Evolutionary conservation across 192 early-diverging fungal species (phyloP).

Genomic region (Geranomyces variabilis): DNA sequence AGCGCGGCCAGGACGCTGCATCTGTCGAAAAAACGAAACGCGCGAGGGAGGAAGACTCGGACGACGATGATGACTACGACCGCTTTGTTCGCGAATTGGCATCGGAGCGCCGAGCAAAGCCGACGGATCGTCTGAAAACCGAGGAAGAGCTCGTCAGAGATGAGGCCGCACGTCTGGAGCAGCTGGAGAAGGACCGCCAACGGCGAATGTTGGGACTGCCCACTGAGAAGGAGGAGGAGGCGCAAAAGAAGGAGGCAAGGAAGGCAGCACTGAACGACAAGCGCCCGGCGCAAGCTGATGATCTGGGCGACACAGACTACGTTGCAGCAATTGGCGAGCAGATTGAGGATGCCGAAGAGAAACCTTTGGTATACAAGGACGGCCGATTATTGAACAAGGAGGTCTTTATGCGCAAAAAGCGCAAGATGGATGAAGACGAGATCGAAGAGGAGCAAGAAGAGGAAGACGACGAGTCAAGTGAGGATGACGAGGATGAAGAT

Average conservation of each 20-base stretch:
- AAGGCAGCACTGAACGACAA: slow-evolving; percentile 37
- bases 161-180: slow-evolving; percentile 82
- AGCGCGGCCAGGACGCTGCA: slow-evolving; percentile 29
- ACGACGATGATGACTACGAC: slow-evolving; percentile 78
- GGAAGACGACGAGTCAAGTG: slow-evolving; percentile 52
- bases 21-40: slow-evolving; percentile 32
- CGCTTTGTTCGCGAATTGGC: slow-evolving; percentile 77
- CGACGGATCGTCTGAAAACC: slow-evolving; percentile 90
- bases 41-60: slow-evolving; percentile 31
- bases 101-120: slow-evolving; percentile 80
- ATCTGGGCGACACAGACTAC: slow-evolving; percentile 52
- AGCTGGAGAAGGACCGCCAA: slow-evolving; percentile 62
- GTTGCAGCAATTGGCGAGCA: slow-evolving; percentile 23
- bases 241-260: neutral
- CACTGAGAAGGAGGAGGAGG: slow-evolving; percentile 19
- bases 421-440: slow-evolving; percentile 52
- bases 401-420: slow-evolving; percentile 55
- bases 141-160: slow-evolving; percentile 91
- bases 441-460: slow-evolving; percentile 63
- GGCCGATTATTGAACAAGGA: slow-evolving; percentile 57
- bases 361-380: slow-evolving; percentile 54
- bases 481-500: slow-evolving; percentile 48
- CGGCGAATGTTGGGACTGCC: slow-evolving; percentile 37
- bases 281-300: slow-evolving; percentile 53
- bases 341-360: slow-evolving; percentile 38